Evolutionary conservation across 768 basidiomycete genomes (phyloP).

Genomic region (Trametes maxima): DNA sequence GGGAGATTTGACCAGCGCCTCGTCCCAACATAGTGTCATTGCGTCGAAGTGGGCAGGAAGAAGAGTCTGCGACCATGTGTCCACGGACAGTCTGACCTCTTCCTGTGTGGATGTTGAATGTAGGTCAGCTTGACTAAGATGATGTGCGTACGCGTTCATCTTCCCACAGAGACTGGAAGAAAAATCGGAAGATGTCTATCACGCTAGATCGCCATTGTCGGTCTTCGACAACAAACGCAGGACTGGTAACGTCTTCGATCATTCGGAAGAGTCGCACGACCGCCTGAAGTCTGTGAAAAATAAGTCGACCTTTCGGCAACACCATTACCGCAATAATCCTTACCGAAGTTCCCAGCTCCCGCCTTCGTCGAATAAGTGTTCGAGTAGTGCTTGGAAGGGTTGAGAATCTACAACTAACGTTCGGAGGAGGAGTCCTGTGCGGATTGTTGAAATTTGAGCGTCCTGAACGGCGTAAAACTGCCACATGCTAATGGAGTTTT

Average conservation of each 20-base stretch:
- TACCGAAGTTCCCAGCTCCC: conserved; percentile 56
- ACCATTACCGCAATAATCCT: conserved; percentile 8
- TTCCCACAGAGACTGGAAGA: conserved; percentile 64
- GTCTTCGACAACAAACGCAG: conserved; percentile 61
- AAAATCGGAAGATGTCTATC: conserved; percentile 57
- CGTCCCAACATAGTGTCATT: conserved; percentile 70
- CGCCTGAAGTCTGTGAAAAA: conserved; percentile 47
- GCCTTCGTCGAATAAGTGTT: conserved; percentile 40
- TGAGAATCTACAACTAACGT: conserved; percentile 63
- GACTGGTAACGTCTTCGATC: conserved; percentile 64
- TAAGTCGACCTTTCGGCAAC: background rate
- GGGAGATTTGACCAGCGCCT: conserved; percentile 56
- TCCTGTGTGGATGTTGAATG: conserved; percentile 47
- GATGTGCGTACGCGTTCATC: conserved; percentile 54
- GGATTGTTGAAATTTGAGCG: conserved; percentile 53
- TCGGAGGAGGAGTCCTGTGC: conserved; percentile 60
- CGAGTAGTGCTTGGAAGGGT: conserved; percentile 57
- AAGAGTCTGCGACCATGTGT: conserved; percentile 60
- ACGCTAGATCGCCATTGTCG: conserved; percentile 70
- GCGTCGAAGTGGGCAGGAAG: conserved; percentile 66
- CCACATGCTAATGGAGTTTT: conserved; percentile 54
- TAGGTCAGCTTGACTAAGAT: background rate
- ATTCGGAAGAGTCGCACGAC: conserved; percentile 63
- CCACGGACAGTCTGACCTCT: conserved; percentile 62
- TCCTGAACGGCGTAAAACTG: conserved; percentile 64